A percentile compares a stretch with the other conserved stretches of the same genome.
phyloP scores from a whole-genome alignment of 169 alveolate species.

The Babesia divergens region DNA sequence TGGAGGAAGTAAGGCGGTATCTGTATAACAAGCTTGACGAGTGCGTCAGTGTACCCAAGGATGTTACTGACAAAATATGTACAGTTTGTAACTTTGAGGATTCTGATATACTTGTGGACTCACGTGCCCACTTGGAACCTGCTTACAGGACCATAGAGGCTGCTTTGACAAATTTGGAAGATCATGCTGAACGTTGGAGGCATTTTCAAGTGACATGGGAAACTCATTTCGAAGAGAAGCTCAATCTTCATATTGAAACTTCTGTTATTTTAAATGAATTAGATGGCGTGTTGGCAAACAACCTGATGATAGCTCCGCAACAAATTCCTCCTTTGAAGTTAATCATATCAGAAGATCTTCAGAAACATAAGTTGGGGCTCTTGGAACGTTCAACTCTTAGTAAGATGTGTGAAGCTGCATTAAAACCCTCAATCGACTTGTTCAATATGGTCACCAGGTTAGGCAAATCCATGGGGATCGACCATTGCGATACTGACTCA shows the following conservation, averaged over 20 bases:
- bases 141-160: not conserved
- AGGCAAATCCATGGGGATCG: too few species aligned
- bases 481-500: too few species aligned
- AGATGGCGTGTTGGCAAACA: not conserved
- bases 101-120: not conserved
- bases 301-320: not conserved
- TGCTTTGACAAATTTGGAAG: not conserved
- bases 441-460: too few species aligned
- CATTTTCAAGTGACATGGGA: not conserved
- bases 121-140: not conserved
- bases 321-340: not conserved
- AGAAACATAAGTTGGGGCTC: not conserved
- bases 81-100: not conserved
- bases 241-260: not conserved
- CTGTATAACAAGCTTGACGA: not conserved
- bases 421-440: too few species aligned
- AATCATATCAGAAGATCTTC: not conserved
- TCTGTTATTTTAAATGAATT: not conserved
- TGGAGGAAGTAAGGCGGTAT: not conserved
- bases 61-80: not conserved
- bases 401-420: not conserved
- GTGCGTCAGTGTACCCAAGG: not conserved
- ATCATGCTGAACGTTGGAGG: not conserved
- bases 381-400: not conserved
- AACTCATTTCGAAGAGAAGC: not conserved